A percentile compares a stretch with the other conserved stretches of the same genome.
phyloP scores from a whole-genome alignment of 495 filamentous ascomycete genomes.

The Penicillium atrosanguineum region DNA sequence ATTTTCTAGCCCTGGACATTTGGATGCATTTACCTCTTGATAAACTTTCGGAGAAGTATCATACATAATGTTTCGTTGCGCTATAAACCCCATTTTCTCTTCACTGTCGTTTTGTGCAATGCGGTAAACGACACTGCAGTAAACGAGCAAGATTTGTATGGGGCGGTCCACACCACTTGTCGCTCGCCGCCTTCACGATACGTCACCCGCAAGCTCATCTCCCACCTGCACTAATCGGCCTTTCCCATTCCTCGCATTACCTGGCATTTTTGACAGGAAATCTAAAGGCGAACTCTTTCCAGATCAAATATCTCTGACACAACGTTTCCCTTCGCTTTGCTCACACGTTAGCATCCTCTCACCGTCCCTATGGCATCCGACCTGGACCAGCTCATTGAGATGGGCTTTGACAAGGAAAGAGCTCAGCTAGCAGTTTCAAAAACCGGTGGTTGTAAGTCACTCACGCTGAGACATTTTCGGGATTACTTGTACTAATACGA shows the following conservation, averaged over 20 bases:
- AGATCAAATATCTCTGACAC: not conserved
- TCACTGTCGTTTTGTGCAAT: not conserved
- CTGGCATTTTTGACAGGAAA: not conserved
- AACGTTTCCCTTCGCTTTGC: not conserved
- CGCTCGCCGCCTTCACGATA: conserved; percentile 34
- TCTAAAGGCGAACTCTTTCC: not conserved
- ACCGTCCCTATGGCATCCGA: conserved; percentile 61
- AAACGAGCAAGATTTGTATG: not conserved
- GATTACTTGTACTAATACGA: conserved; percentile 1
- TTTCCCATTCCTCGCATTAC: conserved; percentile 1
- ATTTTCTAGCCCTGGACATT: too few relatives aligned
- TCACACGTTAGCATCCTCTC: not conserved
- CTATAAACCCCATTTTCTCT: too few relatives aligned
- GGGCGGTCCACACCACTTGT: conserved; percentile 13
- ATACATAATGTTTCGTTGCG: too few relatives aligned
- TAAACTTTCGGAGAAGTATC: too few relatives aligned
- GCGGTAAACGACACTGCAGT: not conserved
- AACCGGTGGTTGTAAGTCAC: conserved; percentile 65
- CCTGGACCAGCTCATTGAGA: conserved; percentile 79
- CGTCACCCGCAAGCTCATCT: conserved; percentile 26
- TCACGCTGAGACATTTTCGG: not conserved
- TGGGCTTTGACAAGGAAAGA: conserved; percentile 86
- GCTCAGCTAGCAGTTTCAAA: conserved; percentile 80
- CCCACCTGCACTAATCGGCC: not conserved
- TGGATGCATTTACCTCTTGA: too few relatives aligned